These are phyloP conservation scores for Linderniella brevidens DNA, from an alignment of 257 asterid species.

Conservation along the genomic window DNA sequence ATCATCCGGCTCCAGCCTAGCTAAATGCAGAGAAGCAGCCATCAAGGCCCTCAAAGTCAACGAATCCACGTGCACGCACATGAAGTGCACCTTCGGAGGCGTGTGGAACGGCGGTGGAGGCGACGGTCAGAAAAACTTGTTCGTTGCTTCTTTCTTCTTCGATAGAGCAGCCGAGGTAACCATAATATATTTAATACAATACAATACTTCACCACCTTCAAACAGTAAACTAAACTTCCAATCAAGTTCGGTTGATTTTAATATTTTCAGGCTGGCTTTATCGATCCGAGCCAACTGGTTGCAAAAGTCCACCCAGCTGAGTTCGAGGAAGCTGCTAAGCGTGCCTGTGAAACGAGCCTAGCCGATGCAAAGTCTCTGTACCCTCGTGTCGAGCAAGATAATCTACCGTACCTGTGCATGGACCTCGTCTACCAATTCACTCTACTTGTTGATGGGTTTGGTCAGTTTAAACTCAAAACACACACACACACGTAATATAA, in stretches of 20 bases:
- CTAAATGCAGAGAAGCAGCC: constrained; percentile 52
- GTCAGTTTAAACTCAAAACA: constrained; percentile 24
- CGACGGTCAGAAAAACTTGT: constrained; percentile 85
- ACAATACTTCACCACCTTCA: not conserved
- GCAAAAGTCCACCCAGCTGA: constrained; percentile 74
- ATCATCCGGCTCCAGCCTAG: constrained; percentile 60
- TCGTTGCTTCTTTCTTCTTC: constrained; percentile 89
- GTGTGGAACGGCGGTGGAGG: constrained; percentile 99
- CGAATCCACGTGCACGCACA: constrained; percentile 71
- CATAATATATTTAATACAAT: not conserved
- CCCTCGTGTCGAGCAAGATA: constrained; percentile 44
- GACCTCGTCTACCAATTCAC: constrained; percentile 82
- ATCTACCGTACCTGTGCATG: constrained; percentile 90
- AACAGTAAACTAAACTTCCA: too few relatives aligned
- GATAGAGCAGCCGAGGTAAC: constrained; percentile 99
- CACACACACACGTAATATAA: too few relatives aligned
- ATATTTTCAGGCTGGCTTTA: constrained; percentile 54
- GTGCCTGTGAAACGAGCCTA: constrained; percentile 56
- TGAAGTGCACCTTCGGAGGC: constrained; percentile 98
- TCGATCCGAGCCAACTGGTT: constrained; percentile 49
- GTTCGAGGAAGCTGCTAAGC: constrained; percentile 73
- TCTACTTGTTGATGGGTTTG: constrained; percentile 88
- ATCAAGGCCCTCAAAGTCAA: constrained; percentile 66
- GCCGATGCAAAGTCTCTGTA: constrained; percentile 44
- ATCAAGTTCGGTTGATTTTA: too few relatives aligned